These are phyloP conservation scores for Posidonia oceanica DNA, from an alignment of 116 monocot species.

Conservation along the genomic window DNA sequence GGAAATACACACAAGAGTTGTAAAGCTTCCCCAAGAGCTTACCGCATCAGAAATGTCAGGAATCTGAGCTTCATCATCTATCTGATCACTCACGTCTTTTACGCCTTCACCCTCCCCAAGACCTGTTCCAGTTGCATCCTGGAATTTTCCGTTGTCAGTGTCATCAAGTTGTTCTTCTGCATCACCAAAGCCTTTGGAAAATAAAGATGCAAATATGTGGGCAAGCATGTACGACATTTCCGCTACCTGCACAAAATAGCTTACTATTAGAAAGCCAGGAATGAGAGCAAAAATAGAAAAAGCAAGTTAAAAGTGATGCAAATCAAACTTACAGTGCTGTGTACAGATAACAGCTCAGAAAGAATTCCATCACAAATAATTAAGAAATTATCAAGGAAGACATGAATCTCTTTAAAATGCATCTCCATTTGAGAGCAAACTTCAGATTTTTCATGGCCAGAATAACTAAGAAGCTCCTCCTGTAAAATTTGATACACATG, in stretches of 20 bases:
- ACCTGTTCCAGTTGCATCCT: constrained; percentile 72
- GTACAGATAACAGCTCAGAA: constrained; percentile 61
- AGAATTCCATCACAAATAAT: constrained; percentile 37
- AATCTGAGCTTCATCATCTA: constrained; percentile 71
- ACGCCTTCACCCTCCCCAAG: constrained; percentile 91
- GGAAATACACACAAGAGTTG: neutral
- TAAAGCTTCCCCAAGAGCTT: neutral
- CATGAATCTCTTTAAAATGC: constrained; percentile 24
- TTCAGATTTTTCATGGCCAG: constrained; percentile 22
- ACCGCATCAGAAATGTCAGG: constrained; percentile 55
- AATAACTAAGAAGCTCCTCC: constrained; percentile 29
- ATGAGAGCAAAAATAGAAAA: neutral
- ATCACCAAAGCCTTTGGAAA: constrained; percentile 75
- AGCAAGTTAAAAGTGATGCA: neutral
- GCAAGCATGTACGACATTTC: constrained; percentile 57
- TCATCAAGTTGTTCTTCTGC: constrained; percentile 35
- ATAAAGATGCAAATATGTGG: constrained; percentile 45
- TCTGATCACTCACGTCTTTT: constrained; percentile 81
- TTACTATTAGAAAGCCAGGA: neutral
- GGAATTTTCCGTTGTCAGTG: constrained; percentile 15
- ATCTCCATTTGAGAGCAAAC: constrained; percentile 23
- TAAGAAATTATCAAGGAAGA: constrained; percentile 34
- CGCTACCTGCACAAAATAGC: constrained; percentile 35
- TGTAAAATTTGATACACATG: constrained; percentile 13
- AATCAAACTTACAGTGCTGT: constrained; percentile 40